Base-by-base conservation (phyloP, 169 alveolate species). In the Plasmodium cynomolgi region DNA sequence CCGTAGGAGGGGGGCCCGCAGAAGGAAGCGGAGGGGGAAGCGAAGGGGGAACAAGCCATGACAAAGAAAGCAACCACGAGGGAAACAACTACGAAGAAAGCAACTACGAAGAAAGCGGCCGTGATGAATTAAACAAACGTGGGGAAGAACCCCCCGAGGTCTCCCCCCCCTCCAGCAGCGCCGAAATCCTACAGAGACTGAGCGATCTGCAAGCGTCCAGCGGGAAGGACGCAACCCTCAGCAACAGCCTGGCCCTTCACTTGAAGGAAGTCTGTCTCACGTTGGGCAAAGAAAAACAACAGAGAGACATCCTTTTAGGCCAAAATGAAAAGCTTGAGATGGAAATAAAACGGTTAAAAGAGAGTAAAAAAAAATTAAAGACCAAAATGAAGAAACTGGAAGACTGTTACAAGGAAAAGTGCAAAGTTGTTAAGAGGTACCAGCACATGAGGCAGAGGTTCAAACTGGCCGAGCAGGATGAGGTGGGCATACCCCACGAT, bases 251-350 rank as follows among this genome's bases (percentile, higher is more conserved):
- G 23, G 86, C 56, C 31, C 15, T 86, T 11, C 41, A 86, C 29
- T 26, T 86, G 29, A 86, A 77, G 72, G 93, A 86, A 50, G 85
- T 58, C 17, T 86, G 75, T 26, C 44, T 86, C 20, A 77, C 68
- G 44, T 68, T 77, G 31, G 85, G 82, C 56, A 77, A 86, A 33
- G 93, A 86, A 86, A 86, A 86, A 3, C 93, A 86, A 75, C 62
- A 86, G 44, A 86, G 56, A 26, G 41, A 86, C 29, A 86, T 75
- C 1, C 71, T 86, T 37, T 26, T 86, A 34, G 33, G 37, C 34
- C 83, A 86, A 77, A 86, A 86, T 29, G 81, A 71, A 56, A 77
- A 56, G 26, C 62, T 86, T 20, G 81, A 86, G 44, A 86, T 5
- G 11, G 72, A 86, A 77, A 41, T 86, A 86, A 86, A 47, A 68